Evolutionary conservation across 2,329 filamentous ascomycete genomes (phyloP).

Genomic region (Akanthomyces lecanii): DNA sequence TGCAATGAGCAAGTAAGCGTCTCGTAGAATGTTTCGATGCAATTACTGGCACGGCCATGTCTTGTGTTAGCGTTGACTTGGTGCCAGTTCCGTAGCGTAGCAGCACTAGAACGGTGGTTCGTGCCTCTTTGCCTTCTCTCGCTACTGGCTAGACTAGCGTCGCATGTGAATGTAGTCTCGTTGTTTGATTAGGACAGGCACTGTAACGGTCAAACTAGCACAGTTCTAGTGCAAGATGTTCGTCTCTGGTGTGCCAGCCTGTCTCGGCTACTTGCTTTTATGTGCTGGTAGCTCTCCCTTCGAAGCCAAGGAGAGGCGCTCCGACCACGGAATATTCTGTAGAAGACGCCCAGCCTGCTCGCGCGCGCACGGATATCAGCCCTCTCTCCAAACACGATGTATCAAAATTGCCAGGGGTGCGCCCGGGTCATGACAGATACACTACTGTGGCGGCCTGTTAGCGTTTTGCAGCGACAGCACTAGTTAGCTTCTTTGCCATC

Average conservation of each 20-base stretch:
- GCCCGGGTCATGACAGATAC: background rate
- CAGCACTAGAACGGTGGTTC: background rate
- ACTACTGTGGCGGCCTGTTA: background rate
- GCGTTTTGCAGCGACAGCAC: background rate
- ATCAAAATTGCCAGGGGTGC: background rate
- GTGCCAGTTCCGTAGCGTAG: background rate
- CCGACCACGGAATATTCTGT: background rate
- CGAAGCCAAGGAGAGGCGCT: background rate
- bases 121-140: background rate
- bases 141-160: background rate
- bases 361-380: slow-evolving; percentile 1
- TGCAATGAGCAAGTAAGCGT: too few relatives aligned
- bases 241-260: background rate
- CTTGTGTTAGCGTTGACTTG: background rate
- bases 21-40: background rate
- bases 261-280: background rate
- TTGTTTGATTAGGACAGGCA: background rate
- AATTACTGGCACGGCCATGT: background rate
- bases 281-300: background rate
- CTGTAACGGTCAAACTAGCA: background rate
- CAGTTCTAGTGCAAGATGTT: background rate
- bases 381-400: background rate
- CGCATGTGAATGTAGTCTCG: background rate
- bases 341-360: background rate
- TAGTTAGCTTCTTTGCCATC: background rate